Evolutionary conservation across 73 alveolate species (phyloP).

Genomic region (Paraurostyla sp.): DNA sequence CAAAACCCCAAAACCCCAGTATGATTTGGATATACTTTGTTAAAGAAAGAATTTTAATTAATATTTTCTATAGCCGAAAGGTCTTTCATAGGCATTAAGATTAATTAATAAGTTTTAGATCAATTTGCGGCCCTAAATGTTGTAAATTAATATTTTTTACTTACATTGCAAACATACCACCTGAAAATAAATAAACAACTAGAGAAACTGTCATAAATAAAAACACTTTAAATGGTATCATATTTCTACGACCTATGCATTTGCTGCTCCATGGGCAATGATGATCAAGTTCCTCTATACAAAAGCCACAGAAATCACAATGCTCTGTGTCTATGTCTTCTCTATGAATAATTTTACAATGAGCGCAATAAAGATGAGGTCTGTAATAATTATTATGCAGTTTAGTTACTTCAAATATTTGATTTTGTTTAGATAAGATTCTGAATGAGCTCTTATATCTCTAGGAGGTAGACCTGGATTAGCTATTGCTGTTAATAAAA

Average conservation of each 20-base stretch:
- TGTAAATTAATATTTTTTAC: not conserved
- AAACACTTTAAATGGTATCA: slow-evolving; percentile 78
- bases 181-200: slow-evolving; percentile 23
- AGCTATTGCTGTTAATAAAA: slow-evolving; percentile 3
- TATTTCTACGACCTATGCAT: slow-evolving; percentile 92
- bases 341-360: slow-evolving; percentile 40
- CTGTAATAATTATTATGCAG: too few relatives aligned
- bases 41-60: too few relatives aligned
- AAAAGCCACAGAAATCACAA: slow-evolving; percentile 92
- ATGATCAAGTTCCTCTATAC: slow-evolving; percentile 96
- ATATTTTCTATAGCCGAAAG: too few relatives aligned
- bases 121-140: not conserved
- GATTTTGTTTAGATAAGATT: slow-evolving; percentile 34
- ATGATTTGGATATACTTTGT: too few relatives aligned
- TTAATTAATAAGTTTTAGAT: too few relatives aligned
- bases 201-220: slow-evolving; percentile 39
- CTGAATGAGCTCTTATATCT: slow-evolving; percentile 11
- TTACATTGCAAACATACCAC: slow-evolving; percentile 44
- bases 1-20: too few relatives aligned
- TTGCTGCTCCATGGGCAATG: slow-evolving; percentile 98
- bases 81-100: too few relatives aligned
- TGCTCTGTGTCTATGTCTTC: slow-evolving; percentile 83
- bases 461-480: slow-evolving; percentile 54
- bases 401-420: slow-evolving; percentile 42
- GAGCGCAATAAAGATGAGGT: slow-evolving; percentile 41